phyloP scores from a whole-genome alignment of 257 asterid genomes.

The Osmanthus fragrans region DNA sequence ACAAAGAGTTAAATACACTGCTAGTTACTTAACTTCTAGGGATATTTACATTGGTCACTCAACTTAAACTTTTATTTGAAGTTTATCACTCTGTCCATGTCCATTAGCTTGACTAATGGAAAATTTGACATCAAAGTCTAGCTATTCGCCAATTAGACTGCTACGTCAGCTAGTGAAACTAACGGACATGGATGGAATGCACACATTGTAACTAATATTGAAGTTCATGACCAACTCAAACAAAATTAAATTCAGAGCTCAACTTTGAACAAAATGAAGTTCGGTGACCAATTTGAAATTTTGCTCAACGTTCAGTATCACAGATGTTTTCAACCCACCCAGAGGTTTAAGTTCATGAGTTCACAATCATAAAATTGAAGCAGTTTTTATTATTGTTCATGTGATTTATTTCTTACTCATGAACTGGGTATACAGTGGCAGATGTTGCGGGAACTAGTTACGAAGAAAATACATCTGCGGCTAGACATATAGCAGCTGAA shows the following conservation, averaged over 20 bases:
- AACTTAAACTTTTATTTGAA: neutral
- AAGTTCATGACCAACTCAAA: neutral
- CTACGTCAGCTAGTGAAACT: neutral
- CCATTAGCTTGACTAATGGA: neutral
- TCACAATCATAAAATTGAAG: constrained; percentile 2
- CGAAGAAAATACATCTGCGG: constrained; percentile 25
- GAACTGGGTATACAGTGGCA: constrained; percentile 33
- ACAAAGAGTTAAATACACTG: neutral
- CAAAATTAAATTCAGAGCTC: neutral
- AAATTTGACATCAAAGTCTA: neutral
- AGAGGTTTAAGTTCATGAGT: neutral
- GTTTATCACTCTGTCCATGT: neutral
- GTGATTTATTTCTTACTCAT: constrained; percentile 19
- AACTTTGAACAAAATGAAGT: neutral
- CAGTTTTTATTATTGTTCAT: constrained; percentile 13
- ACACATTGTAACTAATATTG: neutral
- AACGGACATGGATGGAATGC: neutral
- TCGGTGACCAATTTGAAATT: neutral
- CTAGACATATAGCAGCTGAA: constrained; percentile 29
- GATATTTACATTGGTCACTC: neutral
- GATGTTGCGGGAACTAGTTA: constrained; percentile 23
- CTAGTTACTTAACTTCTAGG: neutral
- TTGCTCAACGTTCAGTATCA: neutral
- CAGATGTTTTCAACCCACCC: neutral
- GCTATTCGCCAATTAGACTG: neutral